Conservation (phyloP, 2,329 filamentous ascomycete genomes). For the Chaetomium olivaceum region DNA sequence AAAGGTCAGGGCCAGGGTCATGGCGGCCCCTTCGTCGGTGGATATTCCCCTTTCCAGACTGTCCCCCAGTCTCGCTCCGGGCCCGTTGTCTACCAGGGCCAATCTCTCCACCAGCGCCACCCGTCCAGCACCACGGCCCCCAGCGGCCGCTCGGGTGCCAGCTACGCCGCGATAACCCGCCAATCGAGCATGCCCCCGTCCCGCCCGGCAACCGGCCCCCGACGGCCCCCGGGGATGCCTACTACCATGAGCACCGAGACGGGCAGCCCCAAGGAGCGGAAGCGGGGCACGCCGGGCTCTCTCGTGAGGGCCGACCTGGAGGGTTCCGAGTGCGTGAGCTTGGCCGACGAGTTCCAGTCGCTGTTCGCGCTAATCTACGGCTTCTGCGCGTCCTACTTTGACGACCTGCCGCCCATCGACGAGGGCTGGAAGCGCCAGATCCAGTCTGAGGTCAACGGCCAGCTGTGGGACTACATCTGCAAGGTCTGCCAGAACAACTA, state of each 20-base stretch:
- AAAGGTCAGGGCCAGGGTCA: background rate
- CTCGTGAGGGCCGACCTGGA: constrained; percentile 2
- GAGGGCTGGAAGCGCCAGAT: constrained; percentile 23
- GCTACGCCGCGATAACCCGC: background rate
- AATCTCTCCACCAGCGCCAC: background rate
- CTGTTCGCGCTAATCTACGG: constrained; percentile 28
- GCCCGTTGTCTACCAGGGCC: background rate
- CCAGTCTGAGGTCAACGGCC: constrained; percentile 25
- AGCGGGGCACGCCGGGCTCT: background rate
- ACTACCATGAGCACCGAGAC: constrained; percentile 1
- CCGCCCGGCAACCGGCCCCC: background rate
- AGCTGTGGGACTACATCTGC: constrained; percentile 43
- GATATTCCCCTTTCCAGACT: background rate
- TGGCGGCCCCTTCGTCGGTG: background rate
- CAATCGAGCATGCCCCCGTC: background rate
- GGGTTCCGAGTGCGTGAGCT: background rate
- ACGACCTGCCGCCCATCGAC: constrained; percentile 17
- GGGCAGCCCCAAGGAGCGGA: constrained; percentile 19
- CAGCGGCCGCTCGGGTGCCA: background rate
- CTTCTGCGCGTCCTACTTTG: constrained; percentile 34
- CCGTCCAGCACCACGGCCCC: background rate
- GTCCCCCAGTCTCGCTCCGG: constrained; percentile 2
- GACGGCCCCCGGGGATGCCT: background rate
- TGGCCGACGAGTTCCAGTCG: constrained; percentile 19
- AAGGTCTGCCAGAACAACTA: constrained; percentile 35